Base-by-base conservation (phyloP, 108 stramenopile genomes). In the Poteriospumella lacustris region DNA sequence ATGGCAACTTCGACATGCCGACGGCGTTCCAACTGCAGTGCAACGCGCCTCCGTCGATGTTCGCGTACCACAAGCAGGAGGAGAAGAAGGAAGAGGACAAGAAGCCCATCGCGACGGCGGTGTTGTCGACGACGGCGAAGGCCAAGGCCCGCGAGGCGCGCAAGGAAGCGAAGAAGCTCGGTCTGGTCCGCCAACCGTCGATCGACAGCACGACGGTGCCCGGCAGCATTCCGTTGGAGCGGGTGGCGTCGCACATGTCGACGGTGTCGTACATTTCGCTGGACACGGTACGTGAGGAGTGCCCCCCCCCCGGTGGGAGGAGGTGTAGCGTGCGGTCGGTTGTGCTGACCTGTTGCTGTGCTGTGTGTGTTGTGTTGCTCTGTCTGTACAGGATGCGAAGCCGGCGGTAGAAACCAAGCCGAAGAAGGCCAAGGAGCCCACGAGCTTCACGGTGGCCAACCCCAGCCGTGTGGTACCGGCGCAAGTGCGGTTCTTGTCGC, bases 1-100 rank as follows among this genome's bases (percentile, higher is more conserved):
- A 97, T 85, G 87, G 81, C 87, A 89, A 96, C 82, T 92, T 98
- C 72, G 93, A 95, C 68, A 93, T 94, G 78, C 97, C 97, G 38
- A 94, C 91, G 79, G 88, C 85, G 29, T 98, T 94, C 77, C 89
- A 89, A 42, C 86, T 95, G n/a, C 77, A 85, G 36, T 99, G 98
- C 89, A 88, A 89, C 43, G 88, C 92, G 1, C 92, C 90, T 58
- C 96, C 96, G 0, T 92, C 91, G 62, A 80, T 73, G 36, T 99
- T 98, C 81, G 94, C 96, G 0, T 97, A 98, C 78, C 98, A 96
- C 15, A 95, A 95, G 87, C 90, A 89, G 67, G 93, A 93, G 76
- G 95, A 98, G 88, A 97, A 98, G 87, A 96, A 97, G 87, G 97
- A 96, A 83, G 95, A 94, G 76, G 91, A 94, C 81, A 96, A 96